Evolutionary conservation across 306 rosid species (phyloP), one percentile per base, ranked within the genome.

Genomic region (Prunus salicina): DNA sequence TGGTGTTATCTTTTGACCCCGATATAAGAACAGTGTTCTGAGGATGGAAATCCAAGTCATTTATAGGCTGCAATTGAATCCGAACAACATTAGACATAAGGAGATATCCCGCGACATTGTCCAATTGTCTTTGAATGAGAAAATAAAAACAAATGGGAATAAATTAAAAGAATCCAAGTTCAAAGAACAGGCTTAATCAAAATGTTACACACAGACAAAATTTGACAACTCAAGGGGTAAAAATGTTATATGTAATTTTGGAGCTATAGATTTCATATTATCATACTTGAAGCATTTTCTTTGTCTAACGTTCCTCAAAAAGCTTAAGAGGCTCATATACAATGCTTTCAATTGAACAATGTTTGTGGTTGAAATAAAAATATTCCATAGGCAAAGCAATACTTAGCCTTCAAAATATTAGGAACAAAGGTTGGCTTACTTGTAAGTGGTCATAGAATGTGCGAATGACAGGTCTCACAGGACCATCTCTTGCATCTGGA

Each of bases 31-130:
- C 81, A 68, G 90, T 72, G 84, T 86, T 89, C 80, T 94, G 96
- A 3, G 98, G 97, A 86, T 94, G 94, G 84, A 94, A 94, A 87
- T 94, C 98, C 85, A 94, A 74, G 85, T 91, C 98, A 87, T 91
- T 91, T 78, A 90, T 80, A 64, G 98, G 98, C 98, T 91, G 96
- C 93, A 85, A 62, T 72, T 75, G 79, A 62, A 68, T 18, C 30
- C 34, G 30, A 60, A 78, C 61, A 47, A 71, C 38, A 72, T 75
- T 71, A 83, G 78, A 69, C 53, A 69, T 5, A 64, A 20, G 13
- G 9, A 56, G 64, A 11, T 22, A 56, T 47, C 18, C 18, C 11
- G 8, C 3, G 32, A 6, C 49, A 5, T 24, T 38, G 61, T 62
- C 22, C 50, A 51, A 15, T 65, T 4, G 52, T 47, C 38, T 76